A percentile compares a stretch with the other conserved stretches of the same genome.
Conservation (phyloP, 1,284 basidiomycete genomes). For the Marasmius fiardii region DNA sequence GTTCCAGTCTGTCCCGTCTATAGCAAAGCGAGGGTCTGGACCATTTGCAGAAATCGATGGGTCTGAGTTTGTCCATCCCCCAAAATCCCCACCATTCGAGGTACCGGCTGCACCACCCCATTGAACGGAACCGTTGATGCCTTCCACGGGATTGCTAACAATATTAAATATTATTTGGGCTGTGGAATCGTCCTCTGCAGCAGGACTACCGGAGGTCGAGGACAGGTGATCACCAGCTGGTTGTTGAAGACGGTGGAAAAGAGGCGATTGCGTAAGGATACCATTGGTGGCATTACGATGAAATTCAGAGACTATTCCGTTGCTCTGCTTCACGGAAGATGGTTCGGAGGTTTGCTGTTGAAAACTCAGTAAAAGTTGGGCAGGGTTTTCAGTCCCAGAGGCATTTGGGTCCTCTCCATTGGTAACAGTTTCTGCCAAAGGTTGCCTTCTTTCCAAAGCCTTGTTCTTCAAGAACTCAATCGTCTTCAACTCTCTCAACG, state of each 20-base stretch:
- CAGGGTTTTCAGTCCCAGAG: conserved; percentile 33
- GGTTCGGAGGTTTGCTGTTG: conserved; percentile 35
- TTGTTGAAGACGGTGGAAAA: conserved; percentile 63
- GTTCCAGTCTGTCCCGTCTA: conserved; percentile 70
- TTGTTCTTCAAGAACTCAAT: conserved; percentile 75
- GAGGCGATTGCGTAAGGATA: conserved; percentile 45
- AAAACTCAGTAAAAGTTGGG: conserved; percentile 48
- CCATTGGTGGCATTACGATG: conserved; percentile 24
- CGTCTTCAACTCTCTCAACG: conserved; percentile 73
- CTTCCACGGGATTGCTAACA: conserved; percentile 62
- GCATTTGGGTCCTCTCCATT: conserved; percentile 14
- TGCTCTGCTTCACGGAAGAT: conserved; percentile 22
- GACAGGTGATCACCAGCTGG: conserved; percentile 45
- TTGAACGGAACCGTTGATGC: conserved; percentile 43
- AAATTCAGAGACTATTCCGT: conserved; percentile 26
- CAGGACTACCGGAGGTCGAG: conserved; percentile 60
- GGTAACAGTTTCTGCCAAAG: conserved; percentile 22
- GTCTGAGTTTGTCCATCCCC: conserved; percentile 33
- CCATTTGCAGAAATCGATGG: conserved; percentile 25
- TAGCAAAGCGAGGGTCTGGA: conserved; percentile 39
- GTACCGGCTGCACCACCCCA: conserved; percentile 40
- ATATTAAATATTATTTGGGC: conserved; percentile 73
- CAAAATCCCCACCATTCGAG: not conserved
- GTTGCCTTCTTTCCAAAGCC: conserved; percentile 30
- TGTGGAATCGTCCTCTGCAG: conserved; percentile 67